Evolutionary conservation across 176 grass and related monocot species (phyloP).

Genomic region (Triticum turgidum): DNA sequence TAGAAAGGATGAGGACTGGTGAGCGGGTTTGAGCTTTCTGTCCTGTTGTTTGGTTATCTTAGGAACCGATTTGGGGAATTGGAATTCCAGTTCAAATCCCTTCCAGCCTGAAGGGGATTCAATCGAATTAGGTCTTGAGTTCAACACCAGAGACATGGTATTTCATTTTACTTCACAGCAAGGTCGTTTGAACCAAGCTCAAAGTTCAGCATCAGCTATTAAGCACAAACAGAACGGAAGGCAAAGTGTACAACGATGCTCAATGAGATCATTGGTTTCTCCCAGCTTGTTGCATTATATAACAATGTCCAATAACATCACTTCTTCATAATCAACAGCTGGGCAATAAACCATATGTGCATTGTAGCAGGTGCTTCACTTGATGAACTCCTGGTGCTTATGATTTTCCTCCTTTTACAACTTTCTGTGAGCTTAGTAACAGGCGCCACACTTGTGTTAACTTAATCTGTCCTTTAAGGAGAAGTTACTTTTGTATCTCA

Average conservation of each 20-base stretch:
- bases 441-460: neutral
- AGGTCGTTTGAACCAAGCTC: neutral
- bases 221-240: neutral
- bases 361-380: neutral
- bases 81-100: neutral
- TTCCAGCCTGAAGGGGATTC: neutral
- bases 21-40: neutral
- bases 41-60: constrained; percentile 6
- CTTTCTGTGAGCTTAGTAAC: neutral
- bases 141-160: neutral
- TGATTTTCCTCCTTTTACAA: neutral
- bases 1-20: neutral
- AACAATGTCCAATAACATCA: neutral
- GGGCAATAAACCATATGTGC: neutral
- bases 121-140: neutral
- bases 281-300: neutral
- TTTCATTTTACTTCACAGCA: neutral
- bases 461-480: neutral
- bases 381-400: neutral
- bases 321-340: neutral
- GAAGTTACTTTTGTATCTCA: neutral
- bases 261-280: neutral
- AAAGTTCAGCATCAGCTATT: neutral
- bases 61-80: neutral
- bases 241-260: neutral